phyloP scores from a whole-genome alignment of 2,329 filamentous ascomycete genomes.

The Venturia asperata region DNA sequence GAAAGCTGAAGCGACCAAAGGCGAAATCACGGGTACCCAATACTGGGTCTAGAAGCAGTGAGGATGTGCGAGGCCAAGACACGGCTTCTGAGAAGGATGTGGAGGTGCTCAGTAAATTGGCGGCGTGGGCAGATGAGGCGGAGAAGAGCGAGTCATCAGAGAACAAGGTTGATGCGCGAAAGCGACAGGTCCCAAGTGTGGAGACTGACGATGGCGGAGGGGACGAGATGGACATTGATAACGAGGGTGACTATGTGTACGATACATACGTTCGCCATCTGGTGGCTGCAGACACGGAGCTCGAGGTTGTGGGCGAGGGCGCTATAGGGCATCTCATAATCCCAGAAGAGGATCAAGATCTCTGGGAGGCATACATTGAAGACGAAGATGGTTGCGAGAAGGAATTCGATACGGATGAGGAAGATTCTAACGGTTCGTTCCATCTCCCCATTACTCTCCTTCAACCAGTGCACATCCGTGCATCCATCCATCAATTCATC shows the following conservation, averaged over 20 bases:
- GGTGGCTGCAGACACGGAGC: slow-evolving; percentile 28
- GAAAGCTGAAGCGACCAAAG: slow-evolving; percentile 15
- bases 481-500: neutral
- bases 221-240: slow-evolving; percentile 37
- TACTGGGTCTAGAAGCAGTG: neutral
- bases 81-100: neutral
- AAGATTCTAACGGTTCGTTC: slow-evolving; percentile 51
- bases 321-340: slow-evolving; percentile 44
- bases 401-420: slow-evolving; percentile 53
- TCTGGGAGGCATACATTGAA: slow-evolving; percentile 51
- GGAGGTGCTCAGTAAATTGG: slow-evolving; percentile 3
- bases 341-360: slow-evolving; percentile 45
- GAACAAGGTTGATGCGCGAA: slow-evolving; percentile 23
- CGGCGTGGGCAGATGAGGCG: slow-evolving; percentile 14
- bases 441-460: neutral
- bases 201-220: slow-evolving; percentile 26
- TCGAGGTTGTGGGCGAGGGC: slow-evolving; percentile 30
- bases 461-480: neutral
- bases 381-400: slow-evolving; percentile 46
- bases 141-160: slow-evolving; percentile 1
- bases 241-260: slow-evolving; percentile 51
- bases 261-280: slow-evolving; percentile 53
- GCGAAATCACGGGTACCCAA: slow-evolving; percentile 1
- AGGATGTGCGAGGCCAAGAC: neutral
- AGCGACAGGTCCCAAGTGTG: slow-evolving; percentile 22